Evolutionary conservation across 1,284 basidiomycete genomes (phyloP).

Genomic region (Trametes polyzona): DNA sequence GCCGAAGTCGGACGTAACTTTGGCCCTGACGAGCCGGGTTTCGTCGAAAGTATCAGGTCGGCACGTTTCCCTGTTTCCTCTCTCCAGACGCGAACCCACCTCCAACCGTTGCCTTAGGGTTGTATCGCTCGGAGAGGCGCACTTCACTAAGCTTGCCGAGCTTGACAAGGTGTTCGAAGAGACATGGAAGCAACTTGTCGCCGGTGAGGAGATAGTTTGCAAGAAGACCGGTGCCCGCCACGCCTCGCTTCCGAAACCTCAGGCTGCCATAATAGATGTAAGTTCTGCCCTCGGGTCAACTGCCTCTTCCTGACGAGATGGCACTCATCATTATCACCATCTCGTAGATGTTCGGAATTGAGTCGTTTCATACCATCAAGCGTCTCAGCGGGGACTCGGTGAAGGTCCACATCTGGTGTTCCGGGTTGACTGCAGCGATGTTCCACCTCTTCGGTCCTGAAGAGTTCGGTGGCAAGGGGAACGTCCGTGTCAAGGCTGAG

Average conservation of each 20-base stretch:
- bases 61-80: neutral
- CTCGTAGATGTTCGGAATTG: conserved; percentile 19
- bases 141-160: neutral
- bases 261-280: conserved; percentile 1
- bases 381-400: conserved; percentile 10
- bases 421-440: conserved; percentile 18
- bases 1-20: neutral
- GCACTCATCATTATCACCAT: neutral
- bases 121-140: neutral
- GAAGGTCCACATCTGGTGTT: conserved; percentile 22
- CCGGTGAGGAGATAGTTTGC: neutral
- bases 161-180: neutral
- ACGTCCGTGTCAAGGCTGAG: conserved; percentile 19
- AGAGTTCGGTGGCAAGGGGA: conserved; percentile 19
- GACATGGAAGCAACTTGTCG: neutral
- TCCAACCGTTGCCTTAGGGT: neutral
- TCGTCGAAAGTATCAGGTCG: neutral
- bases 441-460: conserved; percentile 22
- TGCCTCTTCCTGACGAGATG: too few species aligned
- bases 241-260: neutral
- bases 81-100: neutral
- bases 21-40: neutral
- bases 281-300: neutral
- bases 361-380: conserved; percentile 11
- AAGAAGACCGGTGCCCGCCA: neutral